A percentile compares a stretch with the other conserved stretches of the same genome.
Evolutionary conservation across 257 asterid species (phyloP).

Genomic region (Penstemon eatonii): DNA sequence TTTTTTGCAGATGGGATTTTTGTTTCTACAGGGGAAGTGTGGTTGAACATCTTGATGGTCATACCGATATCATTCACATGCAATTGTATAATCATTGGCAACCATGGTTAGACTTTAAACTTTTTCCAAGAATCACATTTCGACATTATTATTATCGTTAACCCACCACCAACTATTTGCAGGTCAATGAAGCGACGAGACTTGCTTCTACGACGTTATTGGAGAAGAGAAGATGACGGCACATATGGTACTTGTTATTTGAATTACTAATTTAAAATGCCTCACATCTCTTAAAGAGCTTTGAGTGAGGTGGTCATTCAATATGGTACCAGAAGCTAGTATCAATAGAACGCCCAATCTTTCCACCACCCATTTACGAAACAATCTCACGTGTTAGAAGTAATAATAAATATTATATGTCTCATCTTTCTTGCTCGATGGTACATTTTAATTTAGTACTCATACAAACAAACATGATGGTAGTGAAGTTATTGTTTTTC

Average conservation of each 20-base stretch:
- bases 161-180: conserved; percentile 29
- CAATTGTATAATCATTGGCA: conserved; percentile 79
- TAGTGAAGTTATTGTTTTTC: conserved; percentile 20
- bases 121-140: conserved; percentile 16
- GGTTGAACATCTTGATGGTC: conserved; percentile 91
- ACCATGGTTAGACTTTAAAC: conserved; percentile 61
- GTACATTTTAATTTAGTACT: too few relatives aligned
- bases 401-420: too few relatives aligned
- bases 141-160: conserved; percentile 23
- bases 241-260: conserved; percentile 63
- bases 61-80: conserved; percentile 79
- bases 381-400: too few relatives aligned
- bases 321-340: too few relatives aligned
- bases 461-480: too few relatives aligned
- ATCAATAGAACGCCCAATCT: too few relatives aligned
- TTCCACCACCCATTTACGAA: too few relatives aligned
- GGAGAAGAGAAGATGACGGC: conserved; percentile 99
- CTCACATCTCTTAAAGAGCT: too few relatives aligned
- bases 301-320: too few relatives aligned
- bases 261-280: too few relatives aligned
- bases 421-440: too few relatives aligned
- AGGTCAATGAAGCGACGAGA: conserved; percentile 93
- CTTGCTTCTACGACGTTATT: conserved; percentile 74
- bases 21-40: conserved; percentile 70
- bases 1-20: conserved; percentile 85